These are phyloP conservation scores for Fraxinus greggii DNA, from an alignment of 305 asterid species.

Conservation along the genomic window DNA sequence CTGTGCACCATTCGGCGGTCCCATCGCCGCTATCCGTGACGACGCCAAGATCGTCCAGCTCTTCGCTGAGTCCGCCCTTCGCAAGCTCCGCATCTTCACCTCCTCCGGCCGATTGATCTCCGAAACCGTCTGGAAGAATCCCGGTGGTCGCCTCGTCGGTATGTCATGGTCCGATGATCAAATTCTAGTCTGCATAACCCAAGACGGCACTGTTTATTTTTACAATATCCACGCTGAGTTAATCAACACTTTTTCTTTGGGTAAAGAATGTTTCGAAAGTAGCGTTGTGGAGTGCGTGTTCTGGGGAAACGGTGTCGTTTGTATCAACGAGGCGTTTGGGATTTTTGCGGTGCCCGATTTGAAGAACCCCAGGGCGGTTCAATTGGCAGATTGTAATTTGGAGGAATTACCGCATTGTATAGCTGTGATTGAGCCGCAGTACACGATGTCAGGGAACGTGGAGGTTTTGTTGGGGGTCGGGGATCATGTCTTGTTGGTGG, in stretches of 20 bases:
- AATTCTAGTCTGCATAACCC: slow-evolving; percentile 70
- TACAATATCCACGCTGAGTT: slow-evolving; percentile 67
- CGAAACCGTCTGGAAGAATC: slow-evolving; percentile 82
- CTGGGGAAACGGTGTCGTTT: slow-evolving; percentile 88
- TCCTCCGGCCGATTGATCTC: slow-evolving; percentile 74
- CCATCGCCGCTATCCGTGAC: slow-evolving; percentile 87
- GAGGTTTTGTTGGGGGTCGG: slow-evolving; percentile 81
- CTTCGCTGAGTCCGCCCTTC: slow-evolving; percentile 83
- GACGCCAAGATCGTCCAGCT: slow-evolving; percentile 95
- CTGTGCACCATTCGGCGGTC: slow-evolving; percentile 93
- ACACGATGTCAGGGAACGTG: slow-evolving; percentile 91
- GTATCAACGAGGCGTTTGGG: slow-evolving; percentile 76
- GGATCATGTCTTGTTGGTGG: slow-evolving; percentile 75
- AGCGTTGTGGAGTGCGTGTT: slow-evolving; percentile 84
- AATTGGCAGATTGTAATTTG: slow-evolving; percentile 71
- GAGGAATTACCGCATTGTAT: slow-evolving; percentile 84
- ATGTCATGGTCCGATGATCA: slow-evolving; percentile 88
- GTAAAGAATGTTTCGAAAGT: slow-evolving; percentile 61
- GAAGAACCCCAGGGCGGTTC: slow-evolving; percentile 52
- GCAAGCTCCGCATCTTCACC: slow-evolving; percentile 84
- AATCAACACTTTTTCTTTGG: slow-evolving; percentile 55
- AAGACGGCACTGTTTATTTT: slow-evolving; percentile 76
- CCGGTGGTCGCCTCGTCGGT: slow-evolving; percentile 84
- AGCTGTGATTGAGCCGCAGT: slow-evolving; percentile 94
- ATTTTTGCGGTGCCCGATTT: slow-evolving; percentile 78